phyloP scores from a whole-genome alignment of 768 basidiomycete species.

The Collybia sordida region DNA sequence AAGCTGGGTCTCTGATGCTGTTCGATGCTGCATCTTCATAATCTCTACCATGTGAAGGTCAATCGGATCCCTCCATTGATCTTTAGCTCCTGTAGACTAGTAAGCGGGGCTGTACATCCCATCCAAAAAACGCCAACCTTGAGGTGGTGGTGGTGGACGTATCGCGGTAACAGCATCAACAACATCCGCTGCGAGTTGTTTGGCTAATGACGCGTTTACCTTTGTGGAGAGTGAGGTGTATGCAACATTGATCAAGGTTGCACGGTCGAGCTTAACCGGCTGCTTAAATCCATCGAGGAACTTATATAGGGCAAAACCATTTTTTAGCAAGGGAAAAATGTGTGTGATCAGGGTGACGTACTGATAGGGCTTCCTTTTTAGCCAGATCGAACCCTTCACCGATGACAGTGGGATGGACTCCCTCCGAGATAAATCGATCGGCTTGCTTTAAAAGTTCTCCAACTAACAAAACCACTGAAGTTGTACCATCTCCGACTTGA shows the following conservation, averaged over 20 bases:
- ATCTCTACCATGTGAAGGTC: constrained; percentile 99
- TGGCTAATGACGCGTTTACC: constrained; percentile 77
- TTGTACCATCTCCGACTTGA: constrained; percentile 98
- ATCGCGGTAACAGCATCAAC: constrained; percentile 95
- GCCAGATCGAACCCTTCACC: constrained; percentile 96
- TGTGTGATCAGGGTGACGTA: constrained; percentile 36
- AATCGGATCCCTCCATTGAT: constrained; percentile 84
- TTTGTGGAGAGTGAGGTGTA: constrained; percentile 97
- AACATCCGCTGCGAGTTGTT: constrained; percentile 85
- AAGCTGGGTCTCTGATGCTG: constrained; percentile 94
- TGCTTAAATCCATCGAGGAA: constrained; percentile 93
- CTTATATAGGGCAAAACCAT: constrained; percentile 38
- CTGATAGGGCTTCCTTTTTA: constrained; percentile 90
- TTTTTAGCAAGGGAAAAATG: constrained; percentile 3
- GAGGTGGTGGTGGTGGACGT: constrained; percentile 61
- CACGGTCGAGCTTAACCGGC: constrained; percentile 74
- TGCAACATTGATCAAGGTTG: constrained; percentile 91
- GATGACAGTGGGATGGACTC: constrained; percentile 96
- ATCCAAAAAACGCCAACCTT: constrained; percentile 41
- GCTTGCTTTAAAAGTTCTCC: constrained; percentile 97
- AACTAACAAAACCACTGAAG: constrained; percentile 93
- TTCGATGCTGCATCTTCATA: constrained; percentile 99
- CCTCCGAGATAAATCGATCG: constrained; percentile 96
- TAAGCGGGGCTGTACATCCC: constrained; percentile 5
- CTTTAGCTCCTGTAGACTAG: constrained; percentile 47